Percentiles rank a stretch among this genome's conserved stretches.
phyloP scores from a whole-genome alignment of 768 basidiomycete genomes.

The Boletus sp. region DNA sequence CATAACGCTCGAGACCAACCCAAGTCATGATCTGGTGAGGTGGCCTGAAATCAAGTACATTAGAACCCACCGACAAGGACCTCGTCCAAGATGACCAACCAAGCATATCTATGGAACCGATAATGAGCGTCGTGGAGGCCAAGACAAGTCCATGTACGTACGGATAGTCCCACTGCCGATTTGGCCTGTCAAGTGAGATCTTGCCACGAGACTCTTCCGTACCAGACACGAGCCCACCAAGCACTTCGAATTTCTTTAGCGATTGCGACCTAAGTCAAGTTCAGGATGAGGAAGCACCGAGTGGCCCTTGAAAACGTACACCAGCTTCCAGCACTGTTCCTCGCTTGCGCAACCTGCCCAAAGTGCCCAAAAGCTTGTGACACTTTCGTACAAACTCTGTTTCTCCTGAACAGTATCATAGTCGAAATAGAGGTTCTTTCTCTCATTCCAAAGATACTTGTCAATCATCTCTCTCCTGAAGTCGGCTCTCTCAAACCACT shows the following conservation, averaged over 20 bases:
- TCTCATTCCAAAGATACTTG: conserved; percentile 95
- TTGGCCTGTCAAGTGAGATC: conserved; percentile 93
- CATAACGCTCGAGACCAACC: conserved; percentile 96
- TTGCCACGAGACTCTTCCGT: conserved; percentile 96
- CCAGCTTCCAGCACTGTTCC: conserved; percentile 88
- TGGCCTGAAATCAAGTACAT: conserved; percentile 50
- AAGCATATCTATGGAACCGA: conserved; percentile 54
- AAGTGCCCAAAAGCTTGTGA: conserved; percentile 93
- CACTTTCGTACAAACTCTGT: conserved; percentile 93
- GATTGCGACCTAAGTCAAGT: conserved; percentile 61
- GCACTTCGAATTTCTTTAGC: conserved; percentile 92
- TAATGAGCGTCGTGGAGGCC: conserved; percentile 5
- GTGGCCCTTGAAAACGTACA: conserved; percentile 52
- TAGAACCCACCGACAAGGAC: conserved; percentile 2
- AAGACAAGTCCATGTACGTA: conserved; percentile 40
- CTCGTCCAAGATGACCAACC: conserved; percentile 35
- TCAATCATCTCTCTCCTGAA: conserved; percentile 84
- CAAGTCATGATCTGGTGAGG: conserved; percentile 98
- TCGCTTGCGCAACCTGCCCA: conserved; percentile 99
- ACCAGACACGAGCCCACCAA: conserved; percentile 92
- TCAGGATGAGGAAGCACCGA: conserved; percentile 15
- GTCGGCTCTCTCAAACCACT: conserved; percentile 92
- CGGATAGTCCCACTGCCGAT: conserved; percentile 99
- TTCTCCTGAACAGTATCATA: conserved; percentile 90
- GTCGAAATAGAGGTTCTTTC: conserved; percentile 90